Evolutionary conservation across 768 basidiomycete species (phyloP).

Genomic region (Tylopilus sp.): DNA sequence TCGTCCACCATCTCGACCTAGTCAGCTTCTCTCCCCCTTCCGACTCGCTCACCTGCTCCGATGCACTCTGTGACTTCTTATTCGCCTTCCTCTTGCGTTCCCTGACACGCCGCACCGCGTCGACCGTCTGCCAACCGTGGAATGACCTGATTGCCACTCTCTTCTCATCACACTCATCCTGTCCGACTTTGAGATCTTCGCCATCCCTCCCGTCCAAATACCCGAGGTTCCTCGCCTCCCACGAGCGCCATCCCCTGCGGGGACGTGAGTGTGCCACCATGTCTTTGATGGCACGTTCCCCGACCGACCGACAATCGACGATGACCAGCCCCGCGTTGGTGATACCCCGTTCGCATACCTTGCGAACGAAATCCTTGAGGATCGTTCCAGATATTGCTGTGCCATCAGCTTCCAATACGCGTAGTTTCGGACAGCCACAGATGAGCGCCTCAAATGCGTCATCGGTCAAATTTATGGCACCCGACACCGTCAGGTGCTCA

Average conservation of each 20-base stretch:
- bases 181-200: conserved; percentile 62
- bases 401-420: conserved; percentile 73
- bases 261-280: conserved; percentile 57
- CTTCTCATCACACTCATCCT: conserved; percentile 76
- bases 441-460: conserved; percentile 64
- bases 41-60: conserved; percentile 30
- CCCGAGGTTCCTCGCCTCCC: conserved; percentile 63
- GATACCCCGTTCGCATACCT: conserved; percentile 45
- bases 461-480: conserved; percentile 60
- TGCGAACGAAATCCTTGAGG: conserved; percentile 64
- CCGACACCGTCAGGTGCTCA: conserved; percentile 70
- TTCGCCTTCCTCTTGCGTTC: conserved; percentile 58
- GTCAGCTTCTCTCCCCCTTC: conserved; percentile 24
- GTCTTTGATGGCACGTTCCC: conserved; percentile 61
- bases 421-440: conserved; percentile 56
- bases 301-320: conserved; percentile 72
- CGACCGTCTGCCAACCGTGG: conserved; percentile 84
- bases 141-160: conserved; percentile 81
- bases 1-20: conserved; percentile 34
- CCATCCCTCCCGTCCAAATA: conserved; percentile 71
- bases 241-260: conserved; percentile 69
- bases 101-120: conserved; percentile 62
- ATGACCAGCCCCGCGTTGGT: conserved; percentile 58
- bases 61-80: conserved; percentile 40
- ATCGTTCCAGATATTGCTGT: conserved; percentile 64